These are phyloP conservation scores for Ploettnerulaceae sp. DNA, from an alignment of 2,329 filamentous ascomycete species.

Conservation along the genomic window DNA sequence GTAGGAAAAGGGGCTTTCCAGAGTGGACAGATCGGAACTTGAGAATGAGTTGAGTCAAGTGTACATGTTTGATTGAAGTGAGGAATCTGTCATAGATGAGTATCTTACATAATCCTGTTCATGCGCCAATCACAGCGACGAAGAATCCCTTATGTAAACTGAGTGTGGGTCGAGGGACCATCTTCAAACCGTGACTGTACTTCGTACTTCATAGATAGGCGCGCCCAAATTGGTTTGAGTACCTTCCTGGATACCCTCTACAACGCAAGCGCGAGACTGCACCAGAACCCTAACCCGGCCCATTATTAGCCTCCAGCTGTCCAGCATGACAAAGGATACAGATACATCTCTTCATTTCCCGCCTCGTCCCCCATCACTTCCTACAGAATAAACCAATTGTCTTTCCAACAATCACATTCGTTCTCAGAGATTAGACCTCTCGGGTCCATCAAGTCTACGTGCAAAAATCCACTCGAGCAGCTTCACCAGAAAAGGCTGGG, in stretches of 20 bases:
- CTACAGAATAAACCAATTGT: background rate
- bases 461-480: too few relatives aligned
- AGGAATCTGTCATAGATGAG: too few relatives aligned
- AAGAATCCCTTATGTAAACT: too few relatives aligned
- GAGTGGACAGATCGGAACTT: too few relatives aligned
- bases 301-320: too few relatives aligned
- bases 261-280: constrained; percentile 1
- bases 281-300: background rate
- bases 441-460: background rate
- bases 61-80: too few relatives aligned
- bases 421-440: background rate
- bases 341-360: background rate
- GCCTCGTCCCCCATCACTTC: background rate
- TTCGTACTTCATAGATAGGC: too few relatives aligned
- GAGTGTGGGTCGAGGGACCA: background rate
- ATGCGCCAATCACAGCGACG: too few relatives aligned
- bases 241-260: background rate
- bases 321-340: background rate
- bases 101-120: too few relatives aligned
- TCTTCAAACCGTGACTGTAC: background rate
- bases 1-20: too few relatives aligned
- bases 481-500: background rate
- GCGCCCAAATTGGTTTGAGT: too few relatives aligned
- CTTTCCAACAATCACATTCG: background rate
- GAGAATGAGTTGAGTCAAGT: too few relatives aligned